Evolutionary conservation across 2,329 filamentous ascomycete genomes (phyloP), one percentile per base, ranked within the genome.

Genomic region (Monosporascus cannonballus): DNA sequence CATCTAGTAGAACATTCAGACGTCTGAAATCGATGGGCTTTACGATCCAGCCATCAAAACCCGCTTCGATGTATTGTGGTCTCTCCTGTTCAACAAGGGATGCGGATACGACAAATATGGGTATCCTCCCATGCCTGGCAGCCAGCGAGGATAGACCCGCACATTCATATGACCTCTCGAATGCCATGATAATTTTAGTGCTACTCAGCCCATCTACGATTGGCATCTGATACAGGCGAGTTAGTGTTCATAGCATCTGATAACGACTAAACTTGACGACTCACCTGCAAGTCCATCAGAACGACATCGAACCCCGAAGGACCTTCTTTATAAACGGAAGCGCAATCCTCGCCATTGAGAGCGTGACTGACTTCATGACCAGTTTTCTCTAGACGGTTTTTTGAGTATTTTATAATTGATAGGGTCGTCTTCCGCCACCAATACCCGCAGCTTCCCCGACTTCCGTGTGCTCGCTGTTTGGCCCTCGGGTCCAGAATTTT

Each of bases 271-370:
- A 20, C 47, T 57, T 54, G 58, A 46, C 18, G 25, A 70, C 81
- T 69, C 66, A 91, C 90, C 78, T 96, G 90, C 80, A 96, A 90
- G 65, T 96, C 91, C 91, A 96, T 96, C 56, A 96, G 76, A 47
- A 96, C 77, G 5, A 90, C 85, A 66, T 96, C 90, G 63, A 89
- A 94, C 22, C 72, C 71, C 25, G 68, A 68, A 0, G 84, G 75
- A 49, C 77, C 78, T 46, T 89, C 86, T 48, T 77, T 78, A 67
- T 89, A 92, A 4, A 83, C 77, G 48, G 78, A 76, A 6, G 89
- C 86, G 63, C 91, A 96, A 63, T 95, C 90, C 64, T 94, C 87
- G 7, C 91, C 91, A 56, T 96, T 96, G 38, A 87, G 78, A 0
- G 89, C 89, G 58, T 92, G 77, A 37, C 79, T 73, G 0, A 94